phyloP scores from a whole-genome alignment of 257 asterid species.

The Paraleonurus japonicus region DNA sequence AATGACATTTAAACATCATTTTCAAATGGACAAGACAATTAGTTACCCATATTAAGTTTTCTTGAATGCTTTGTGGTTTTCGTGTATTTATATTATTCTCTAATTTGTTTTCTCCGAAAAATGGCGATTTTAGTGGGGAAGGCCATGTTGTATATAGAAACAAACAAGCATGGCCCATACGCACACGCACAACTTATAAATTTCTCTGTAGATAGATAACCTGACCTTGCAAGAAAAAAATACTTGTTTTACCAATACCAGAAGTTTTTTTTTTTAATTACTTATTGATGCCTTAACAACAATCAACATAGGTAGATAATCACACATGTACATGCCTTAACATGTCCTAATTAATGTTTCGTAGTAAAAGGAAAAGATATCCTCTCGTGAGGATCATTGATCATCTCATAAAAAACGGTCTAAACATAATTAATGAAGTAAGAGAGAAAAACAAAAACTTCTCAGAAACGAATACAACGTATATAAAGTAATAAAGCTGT shows the following conservation, averaged over 20 bases:
- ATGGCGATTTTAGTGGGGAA: constrained; percentile 20
- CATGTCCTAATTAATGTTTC: not conserved
- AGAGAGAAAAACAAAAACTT: not conserved
- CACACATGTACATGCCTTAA: not conserved
- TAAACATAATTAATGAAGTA: not conserved
- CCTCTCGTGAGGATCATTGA: not conserved
- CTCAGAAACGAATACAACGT: not conserved
- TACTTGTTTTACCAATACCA: too few species aligned
- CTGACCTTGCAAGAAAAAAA: too few species aligned
- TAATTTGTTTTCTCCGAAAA: constrained; percentile 6
- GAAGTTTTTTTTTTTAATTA: not conserved
- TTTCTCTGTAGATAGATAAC: not conserved
- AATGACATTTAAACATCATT: too few species aligned
- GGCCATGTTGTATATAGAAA: constrained; percentile 4
- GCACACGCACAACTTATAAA: not conserved
- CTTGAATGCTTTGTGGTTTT: too few species aligned
- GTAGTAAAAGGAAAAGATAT: too few species aligned
- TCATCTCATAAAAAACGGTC: not conserved
- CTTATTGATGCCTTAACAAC: not conserved
- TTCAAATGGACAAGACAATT: too few species aligned
- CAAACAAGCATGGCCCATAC: constrained; percentile 15
- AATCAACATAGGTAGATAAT: not conserved
- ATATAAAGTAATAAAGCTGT: not conserved
- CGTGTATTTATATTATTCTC: not conserved
- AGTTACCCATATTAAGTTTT: too few species aligned